Conservation (phyloP, 139 green algal genomes). For the Chlorella sp. region DNA sequence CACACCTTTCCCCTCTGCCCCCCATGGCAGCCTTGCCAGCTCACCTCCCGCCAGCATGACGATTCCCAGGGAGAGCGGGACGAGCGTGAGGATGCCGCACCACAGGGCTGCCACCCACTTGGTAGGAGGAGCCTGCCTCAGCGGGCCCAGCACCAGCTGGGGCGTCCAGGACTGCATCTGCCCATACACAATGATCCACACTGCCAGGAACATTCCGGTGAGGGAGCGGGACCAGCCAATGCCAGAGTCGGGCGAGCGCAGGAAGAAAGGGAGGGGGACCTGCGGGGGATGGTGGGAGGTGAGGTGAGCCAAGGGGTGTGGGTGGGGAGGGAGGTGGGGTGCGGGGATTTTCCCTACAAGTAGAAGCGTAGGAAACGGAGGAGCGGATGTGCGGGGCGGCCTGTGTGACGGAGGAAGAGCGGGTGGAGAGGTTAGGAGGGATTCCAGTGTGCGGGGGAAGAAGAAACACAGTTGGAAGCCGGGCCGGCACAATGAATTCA, state of each 20-base stretch:
- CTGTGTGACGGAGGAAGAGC: too few relatives aligned
- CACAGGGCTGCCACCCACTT: constrained; percentile 77
- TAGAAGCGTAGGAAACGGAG: too few relatives aligned
- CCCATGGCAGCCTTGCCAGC: too few relatives aligned
- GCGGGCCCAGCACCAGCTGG: constrained; percentile 74
- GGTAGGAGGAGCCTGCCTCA: constrained; percentile 82
- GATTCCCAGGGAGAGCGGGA: constrained; percentile 62
- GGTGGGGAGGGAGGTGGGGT: background rate
- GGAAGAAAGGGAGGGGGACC: constrained; percentile 89
- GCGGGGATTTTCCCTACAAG: too few relatives aligned
- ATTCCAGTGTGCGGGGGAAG: too few relatives aligned
- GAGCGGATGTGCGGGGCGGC: too few relatives aligned
- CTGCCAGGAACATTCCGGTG: constrained; percentile 66
- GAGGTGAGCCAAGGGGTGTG: background rate
- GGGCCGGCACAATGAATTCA: too few relatives aligned
- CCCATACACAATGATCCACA: constrained; percentile 25
- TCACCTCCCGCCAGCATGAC: constrained; percentile 59
- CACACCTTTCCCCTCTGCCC: background rate
- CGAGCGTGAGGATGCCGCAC: constrained; percentile 63
- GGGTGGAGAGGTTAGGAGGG: too few relatives aligned
- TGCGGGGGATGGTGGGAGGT: constrained; percentile 62
- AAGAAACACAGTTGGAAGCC: too few relatives aligned
- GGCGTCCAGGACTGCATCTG: constrained; percentile 87
- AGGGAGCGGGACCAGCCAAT: constrained; percentile 73
- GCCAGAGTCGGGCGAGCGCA: constrained; percentile 65